Conservation (phyloP, 2,329 filamentous ascomycete species). For the Talaromyces sp. region DNA sequence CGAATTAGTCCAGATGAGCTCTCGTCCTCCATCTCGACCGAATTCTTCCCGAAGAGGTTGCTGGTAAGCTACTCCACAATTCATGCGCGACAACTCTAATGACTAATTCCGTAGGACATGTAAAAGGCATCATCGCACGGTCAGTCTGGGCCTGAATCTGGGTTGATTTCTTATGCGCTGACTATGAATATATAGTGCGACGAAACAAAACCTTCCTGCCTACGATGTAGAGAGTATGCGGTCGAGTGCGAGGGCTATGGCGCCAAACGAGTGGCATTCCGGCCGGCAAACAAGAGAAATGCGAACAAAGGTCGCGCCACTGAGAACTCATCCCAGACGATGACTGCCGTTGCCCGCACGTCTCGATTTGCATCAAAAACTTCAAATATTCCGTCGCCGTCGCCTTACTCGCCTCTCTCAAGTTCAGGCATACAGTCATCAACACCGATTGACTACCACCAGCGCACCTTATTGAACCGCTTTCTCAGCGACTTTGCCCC, state of each 20-base stretch:
- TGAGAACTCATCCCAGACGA: not conserved
- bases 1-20: not conserved
- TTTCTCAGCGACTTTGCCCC: constrained; percentile 7
- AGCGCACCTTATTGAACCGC: not conserved
- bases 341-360: not conserved
- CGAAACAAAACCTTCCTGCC: constrained; percentile 2
- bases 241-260: constrained; percentile 6
- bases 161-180: not conserved
- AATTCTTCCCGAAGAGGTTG: constrained; percentile 9
- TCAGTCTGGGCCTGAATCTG: not conserved
- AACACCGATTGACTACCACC: not conserved
- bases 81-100: not conserved
- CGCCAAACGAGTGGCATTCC: constrained; percentile 2
- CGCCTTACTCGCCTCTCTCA: not conserved
- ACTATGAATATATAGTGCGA: not conserved
- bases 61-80: not conserved
- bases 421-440: not conserved
- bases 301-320: not conserved
- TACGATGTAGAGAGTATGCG: constrained; percentile 3
- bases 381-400: not conserved
- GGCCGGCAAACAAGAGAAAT: not conserved
- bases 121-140: constrained; percentile 7
- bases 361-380: not conserved
- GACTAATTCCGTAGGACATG: not conserved
- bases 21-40: not conserved